Base-by-base conservation (phyloP, 108 stramenopile species). In the Mediolabrus comicus region DNA sequence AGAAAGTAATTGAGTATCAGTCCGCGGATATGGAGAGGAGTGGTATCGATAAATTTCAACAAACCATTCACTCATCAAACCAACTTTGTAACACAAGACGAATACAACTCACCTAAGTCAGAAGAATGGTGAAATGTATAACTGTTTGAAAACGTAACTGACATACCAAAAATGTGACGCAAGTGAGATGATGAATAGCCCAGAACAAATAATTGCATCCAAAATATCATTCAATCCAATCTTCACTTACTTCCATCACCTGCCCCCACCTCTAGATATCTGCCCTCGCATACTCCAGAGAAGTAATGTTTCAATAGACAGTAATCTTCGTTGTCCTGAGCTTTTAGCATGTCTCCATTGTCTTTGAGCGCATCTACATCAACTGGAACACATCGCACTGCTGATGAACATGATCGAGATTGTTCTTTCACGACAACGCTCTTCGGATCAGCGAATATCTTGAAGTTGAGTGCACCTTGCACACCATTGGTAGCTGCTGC, bases 231-330 rank as follows among this genome's bases (percentile, higher is more conserved):
- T n/a, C n/a, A n/a, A n/a, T n/a, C n/a, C n/a, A n/a, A n/a, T n/a
- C n/a, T n/a, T n/a, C n/a, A n/a, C n/a, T n/a, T n/a, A n/a, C n/a
- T n/a, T 3, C 75, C 75, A 32, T 77, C 75, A 19, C 26, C 53
- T 16, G 75, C 75, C 1, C 75, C 75, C 10, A 77, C 63, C 13
- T 77, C 75, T 24, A 77, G 31, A 32, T 77, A 77, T 31, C 65
- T 71, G 4, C 75, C 75, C 51, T 72, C 25, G 32, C 75, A 77
- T 49, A 77, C 53, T 33, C 75, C 75, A 14, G 70, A 51, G 32
- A 77, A 77, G 57, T 58, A 77, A 55, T 77, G 31, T 38, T 74
- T 55, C 9, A 77, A 22, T 53, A 77, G 62, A 59, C 71, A 77
- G 33, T 33, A 22, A 27, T 77, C 75, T 58, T 72, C 75, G 8